phyloP scores from a whole-genome alignment of 768 basidiomycete species.

The Tricholoma sp. region DNA sequence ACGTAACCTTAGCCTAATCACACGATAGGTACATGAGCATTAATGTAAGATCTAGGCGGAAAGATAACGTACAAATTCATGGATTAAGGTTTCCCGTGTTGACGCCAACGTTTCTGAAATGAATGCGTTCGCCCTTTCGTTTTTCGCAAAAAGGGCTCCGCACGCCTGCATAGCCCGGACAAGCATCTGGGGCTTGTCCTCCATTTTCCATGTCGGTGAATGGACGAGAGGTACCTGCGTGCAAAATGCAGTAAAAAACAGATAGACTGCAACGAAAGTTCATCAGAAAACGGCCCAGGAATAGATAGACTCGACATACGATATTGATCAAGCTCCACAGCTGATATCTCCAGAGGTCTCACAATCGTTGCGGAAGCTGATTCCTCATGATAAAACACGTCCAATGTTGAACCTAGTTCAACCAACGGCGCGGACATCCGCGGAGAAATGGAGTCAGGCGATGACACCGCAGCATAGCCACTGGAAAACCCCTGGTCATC shows the following conservation, averaged over 20 bases:
- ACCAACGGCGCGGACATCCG: constrained; percentile 14
- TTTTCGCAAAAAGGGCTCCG: constrained; percentile 55
- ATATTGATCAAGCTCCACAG: constrained; percentile 52
- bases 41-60: constrained; percentile 8
- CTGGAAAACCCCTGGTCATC: constrained; percentile 14
- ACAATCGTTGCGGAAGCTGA: constrained; percentile 23
- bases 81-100: constrained; percentile 43
- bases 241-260: constrained; percentile 52
- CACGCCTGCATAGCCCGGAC: constrained; percentile 55
- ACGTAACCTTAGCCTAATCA: constrained; percentile 32
- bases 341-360: constrained; percentile 23
- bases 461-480: constrained; percentile 11
- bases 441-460: constrained; percentile 8
- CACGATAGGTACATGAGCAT: constrained; percentile 12
- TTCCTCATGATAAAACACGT: constrained; percentile 13
- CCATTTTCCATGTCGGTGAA: constrained; percentile 45
- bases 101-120: constrained; percentile 39
- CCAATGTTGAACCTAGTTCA: background rate
- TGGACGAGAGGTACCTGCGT: constrained; percentile 54
- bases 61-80: constrained; percentile 47
- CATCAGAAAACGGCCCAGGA: background rate
- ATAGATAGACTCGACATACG: constrained; percentile 34
- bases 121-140: constrained; percentile 41
- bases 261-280: constrained; percentile 29
- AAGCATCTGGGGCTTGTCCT: constrained; percentile 44